These are phyloP conservation scores for Quercus bicolor DNA, from an alignment of 306 rosid species.

Conservation along the genomic window DNA sequence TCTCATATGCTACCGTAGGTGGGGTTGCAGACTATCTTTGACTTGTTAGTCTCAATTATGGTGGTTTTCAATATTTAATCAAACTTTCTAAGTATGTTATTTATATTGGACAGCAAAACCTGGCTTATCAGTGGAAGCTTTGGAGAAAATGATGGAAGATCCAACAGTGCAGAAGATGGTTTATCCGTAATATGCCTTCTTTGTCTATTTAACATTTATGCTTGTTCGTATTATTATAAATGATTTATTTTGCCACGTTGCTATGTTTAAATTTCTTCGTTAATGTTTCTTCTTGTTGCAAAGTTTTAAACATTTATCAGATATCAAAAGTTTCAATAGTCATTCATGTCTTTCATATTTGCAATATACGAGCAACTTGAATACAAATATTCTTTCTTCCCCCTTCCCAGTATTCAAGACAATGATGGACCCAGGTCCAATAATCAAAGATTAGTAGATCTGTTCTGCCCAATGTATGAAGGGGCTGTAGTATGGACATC, in stretches of 20 bases:
- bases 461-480: background rate
- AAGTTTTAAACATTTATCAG: background rate
- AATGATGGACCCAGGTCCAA: background rate
- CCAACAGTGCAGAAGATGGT: conserved; percentile 98
- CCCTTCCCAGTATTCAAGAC: background rate
- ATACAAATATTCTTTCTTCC: background rate
- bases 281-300: background rate
- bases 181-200: conserved; percentile 76
- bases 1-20: background rate
- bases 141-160: conserved; percentile 99
- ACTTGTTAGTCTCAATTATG: conserved; percentile 8
- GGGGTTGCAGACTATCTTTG: conserved; percentile 14
- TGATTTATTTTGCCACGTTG: conserved; percentile 2
- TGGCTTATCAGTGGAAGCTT: conserved; percentile 77
- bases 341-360: background rate
- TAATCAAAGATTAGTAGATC: background rate
- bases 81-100: conserved; percentile 22
- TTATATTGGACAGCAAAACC: conserved; percentile 55
- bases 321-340: background rate
- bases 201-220: conserved; percentile 16
- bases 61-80: conserved; percentile 9
- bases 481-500: background rate
- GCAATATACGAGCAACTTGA: background rate
- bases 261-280: background rate
- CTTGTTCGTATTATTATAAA: conserved; percentile 8